phyloP scores from a whole-genome alignment of 2,329 filamentous ascomycete genomes.

The Mycosphaerella sp. region DNA sequence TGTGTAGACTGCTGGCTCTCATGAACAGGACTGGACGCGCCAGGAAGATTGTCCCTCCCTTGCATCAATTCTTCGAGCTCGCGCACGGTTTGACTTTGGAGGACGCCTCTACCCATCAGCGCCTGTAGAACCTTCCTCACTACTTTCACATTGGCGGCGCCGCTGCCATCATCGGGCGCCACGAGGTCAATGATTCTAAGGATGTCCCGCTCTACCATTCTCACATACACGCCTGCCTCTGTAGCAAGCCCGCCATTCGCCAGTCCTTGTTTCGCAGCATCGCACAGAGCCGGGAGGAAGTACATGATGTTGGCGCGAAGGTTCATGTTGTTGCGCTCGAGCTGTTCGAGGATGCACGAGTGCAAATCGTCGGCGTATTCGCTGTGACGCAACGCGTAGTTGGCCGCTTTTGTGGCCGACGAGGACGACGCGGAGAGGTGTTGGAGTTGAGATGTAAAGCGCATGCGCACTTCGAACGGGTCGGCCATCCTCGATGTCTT shows the following conservation, averaged over 20 bases:
- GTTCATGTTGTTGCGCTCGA: constrained; percentile 93
- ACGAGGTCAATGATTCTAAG: constrained; percentile 87
- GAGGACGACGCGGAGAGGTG: constrained; percentile 86
- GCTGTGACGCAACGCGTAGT: constrained; percentile 88
- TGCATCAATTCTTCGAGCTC: constrained; percentile 81
- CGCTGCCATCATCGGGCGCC: constrained; percentile 76
- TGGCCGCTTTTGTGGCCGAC: constrained; percentile 84
- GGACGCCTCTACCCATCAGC: constrained; percentile 60
- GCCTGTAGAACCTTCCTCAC: constrained; percentile 57
- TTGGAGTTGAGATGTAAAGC: constrained; percentile 84
- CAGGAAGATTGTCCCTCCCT: constrained; percentile 55
- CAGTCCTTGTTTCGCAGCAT: constrained; percentile 67
- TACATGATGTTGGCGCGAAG: constrained; percentile 98
- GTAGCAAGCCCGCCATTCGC: constrained; percentile 43
- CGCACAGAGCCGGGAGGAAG: constrained; percentile 92
- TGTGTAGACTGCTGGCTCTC: constrained; percentile 4
- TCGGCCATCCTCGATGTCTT: constrained; percentile 54
- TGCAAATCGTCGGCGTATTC: constrained; percentile 97
- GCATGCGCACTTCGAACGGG: constrained; percentile 97
- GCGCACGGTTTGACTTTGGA: constrained; percentile 65
- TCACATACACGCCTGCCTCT: constrained; percentile 60
- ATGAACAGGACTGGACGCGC: constrained; percentile 16
- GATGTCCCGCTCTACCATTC: constrained; percentile 94
- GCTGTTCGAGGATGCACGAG: constrained; percentile 92
- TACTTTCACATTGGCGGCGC: constrained; percentile 89